phyloP scores from a whole-genome alignment of 305 asterid species.

The Fraxinus xanthoxyloides region DNA sequence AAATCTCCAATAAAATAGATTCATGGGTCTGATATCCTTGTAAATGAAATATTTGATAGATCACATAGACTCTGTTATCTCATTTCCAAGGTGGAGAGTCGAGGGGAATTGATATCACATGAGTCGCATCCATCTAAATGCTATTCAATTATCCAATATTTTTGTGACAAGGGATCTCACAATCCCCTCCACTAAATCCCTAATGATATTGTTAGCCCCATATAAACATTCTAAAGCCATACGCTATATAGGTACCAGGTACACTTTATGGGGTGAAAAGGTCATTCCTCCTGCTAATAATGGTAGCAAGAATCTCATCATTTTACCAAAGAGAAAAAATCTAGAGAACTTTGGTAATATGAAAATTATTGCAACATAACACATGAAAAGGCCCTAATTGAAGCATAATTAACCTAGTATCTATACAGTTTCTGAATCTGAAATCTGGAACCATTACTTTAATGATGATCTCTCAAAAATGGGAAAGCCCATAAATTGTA shows the following conservation, averaged over 20 bases:
- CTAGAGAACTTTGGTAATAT: neutral
- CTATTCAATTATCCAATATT: neutral
- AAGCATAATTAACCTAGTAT: neutral
- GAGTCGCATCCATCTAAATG: neutral
- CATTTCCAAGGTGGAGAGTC: neutral
- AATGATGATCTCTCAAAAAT: neutral
- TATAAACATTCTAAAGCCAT: neutral
- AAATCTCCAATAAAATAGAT: neutral
- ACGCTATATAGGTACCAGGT: neutral
- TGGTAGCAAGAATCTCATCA: neutral
- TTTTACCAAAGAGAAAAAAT: neutral
- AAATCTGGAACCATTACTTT: neutral
- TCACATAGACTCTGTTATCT: neutral
- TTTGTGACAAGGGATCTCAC: neutral
- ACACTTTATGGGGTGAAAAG: neutral
- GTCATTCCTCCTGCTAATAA: neutral
- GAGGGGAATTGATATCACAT: neutral
- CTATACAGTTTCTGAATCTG: neutral
- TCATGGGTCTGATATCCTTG: neutral
- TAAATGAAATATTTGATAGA: too few species aligned
- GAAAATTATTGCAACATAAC: neutral
- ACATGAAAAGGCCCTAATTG: neutral
- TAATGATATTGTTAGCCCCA: neutral
- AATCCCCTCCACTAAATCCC: neutral
- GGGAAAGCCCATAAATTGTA: neutral